Evolutionary conservation across 805 yeast genomes (phyloP).

Genomic region (Kluyveromyces starmeri): DNA sequence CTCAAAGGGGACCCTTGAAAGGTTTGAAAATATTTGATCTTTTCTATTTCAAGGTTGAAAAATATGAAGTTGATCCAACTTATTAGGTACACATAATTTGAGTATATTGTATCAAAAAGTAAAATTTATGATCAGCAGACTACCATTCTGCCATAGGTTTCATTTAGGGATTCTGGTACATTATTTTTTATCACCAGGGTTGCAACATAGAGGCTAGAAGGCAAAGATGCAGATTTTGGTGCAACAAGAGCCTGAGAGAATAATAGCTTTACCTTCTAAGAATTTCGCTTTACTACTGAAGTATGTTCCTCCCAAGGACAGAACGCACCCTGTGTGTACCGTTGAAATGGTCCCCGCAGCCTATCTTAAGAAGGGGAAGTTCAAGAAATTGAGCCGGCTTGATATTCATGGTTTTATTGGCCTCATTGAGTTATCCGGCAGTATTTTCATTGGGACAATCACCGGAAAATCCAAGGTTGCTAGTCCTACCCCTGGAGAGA

Average conservation of each 20-base stretch:
- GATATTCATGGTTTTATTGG: slow-evolving; percentile 70
- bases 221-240: slow-evolving; percentile 18
- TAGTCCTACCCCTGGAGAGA: slow-evolving; percentile 67
- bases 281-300: slow-evolving; percentile 41
- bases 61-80: no score
- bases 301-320: slow-evolving; percentile 27
- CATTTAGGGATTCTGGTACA: no score
- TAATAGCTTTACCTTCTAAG: slow-evolving; percentile 26
- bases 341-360: slow-evolving; percentile 39
- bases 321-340: slow-evolving; percentile 33
- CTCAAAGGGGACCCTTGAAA: no score
- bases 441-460: slow-evolving; percentile 69
- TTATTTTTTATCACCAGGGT: no score
- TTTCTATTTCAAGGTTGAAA: no score
- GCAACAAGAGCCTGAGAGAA: slow-evolving; percentile 17
- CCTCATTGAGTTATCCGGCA: slow-evolving; percentile 56
- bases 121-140: no score
- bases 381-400: slow-evolving; percentile 35
- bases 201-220: no score
- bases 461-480: slow-evolving; percentile 75
- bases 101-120: no score
- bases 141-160: no score
- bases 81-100: no score
- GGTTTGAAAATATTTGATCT: no score
- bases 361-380: slow-evolving; percentile 31